Evolutionary conservation across 2,329 filamentous ascomycete species (phyloP), one percentile per base, ranked within the genome.

Genomic region (Calonectria henricotiae): DNA sequence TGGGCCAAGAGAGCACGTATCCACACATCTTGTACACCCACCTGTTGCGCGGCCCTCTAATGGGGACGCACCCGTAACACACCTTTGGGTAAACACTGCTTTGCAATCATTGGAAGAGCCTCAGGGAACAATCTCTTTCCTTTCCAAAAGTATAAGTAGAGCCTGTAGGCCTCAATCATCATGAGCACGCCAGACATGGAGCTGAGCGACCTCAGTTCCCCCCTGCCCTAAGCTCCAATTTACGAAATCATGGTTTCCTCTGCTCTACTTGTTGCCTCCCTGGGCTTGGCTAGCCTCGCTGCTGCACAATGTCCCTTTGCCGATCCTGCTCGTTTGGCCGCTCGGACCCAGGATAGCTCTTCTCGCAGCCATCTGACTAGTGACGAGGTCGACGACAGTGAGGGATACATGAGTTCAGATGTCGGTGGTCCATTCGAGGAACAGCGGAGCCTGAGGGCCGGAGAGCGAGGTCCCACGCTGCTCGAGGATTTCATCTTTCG

Each of bases 401-500:
- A 86, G 39, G 83, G 84, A 2, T 91, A 83, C 79, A 79, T 92
- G 74, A 94, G 92, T 0, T 89, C 88, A 32, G 92, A 94, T 77
- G 89, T 89, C 27, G 92, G 92, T 12, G 91, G 89, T 0, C 91
- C 91, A 0, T 91, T 94, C 46, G 85, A 85, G 55, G 92, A 94
- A 35, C 90, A 92, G 76, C 85, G 87, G 71, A 92, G 90, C 75
- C 82, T 94, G 43, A 91, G 86, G 75, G 91, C 88, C n/a, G 92
- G 92, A 2, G 85, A 88, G 8, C 85, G 91, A 51, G 92, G 92
- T 1, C 88, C 92, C 1, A 91, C 90, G 0, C 82, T 94, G 23
- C 83, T 94, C 0, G 92, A 94, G 76, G 92, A 94, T 78, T 93
- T 92, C 62, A 90, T 92, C 72, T 91, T 93, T 78, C 87, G 92